Percentiles rank a stretch among this genome's conserved stretches.
Evolutionary conservation across 805 yeast species (phyloP).

Genomic region (Lipomyces yamanashiensis): DNA sequence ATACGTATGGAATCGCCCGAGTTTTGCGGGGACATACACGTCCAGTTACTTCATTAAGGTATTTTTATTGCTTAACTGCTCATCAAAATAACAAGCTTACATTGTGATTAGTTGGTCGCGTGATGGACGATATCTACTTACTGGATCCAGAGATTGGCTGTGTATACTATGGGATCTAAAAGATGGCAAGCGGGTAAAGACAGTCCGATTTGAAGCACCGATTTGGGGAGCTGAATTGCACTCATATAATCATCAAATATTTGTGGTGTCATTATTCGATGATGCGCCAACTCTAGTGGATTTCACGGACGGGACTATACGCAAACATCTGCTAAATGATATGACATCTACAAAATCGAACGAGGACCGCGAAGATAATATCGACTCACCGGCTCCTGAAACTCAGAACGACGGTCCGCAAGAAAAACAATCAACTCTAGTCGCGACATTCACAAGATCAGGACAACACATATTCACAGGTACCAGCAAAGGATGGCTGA

Average conservation of each 20-base stretch:
- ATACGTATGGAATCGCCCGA: slow-evolving; percentile 62
- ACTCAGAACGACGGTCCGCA: slow-evolving; percentile 21
- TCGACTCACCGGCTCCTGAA: slow-evolving; percentile 33
- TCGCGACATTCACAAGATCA: slow-evolving; percentile 55
- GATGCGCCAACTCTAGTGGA: slow-evolving; percentile 62
- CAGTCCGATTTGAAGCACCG: slow-evolving; percentile 65
- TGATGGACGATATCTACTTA: slow-evolving; percentile 69
- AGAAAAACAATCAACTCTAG: slow-evolving; percentile 53
- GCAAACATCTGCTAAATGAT: slow-evolving; percentile 23
- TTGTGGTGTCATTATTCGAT: slow-evolving; percentile 70
- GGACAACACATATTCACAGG: slow-evolving; percentile 71
- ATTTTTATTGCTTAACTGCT: not conserved
- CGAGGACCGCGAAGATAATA: slow-evolving; percentile 32
- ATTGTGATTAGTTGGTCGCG: slow-evolving; percentile 61
- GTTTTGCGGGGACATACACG: slow-evolving; percentile 68
- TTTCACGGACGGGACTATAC: slow-evolving; percentile 34
- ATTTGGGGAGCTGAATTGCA: slow-evolving; percentile 70
- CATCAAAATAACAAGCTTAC: not conserved
- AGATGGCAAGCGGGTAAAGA: slow-evolving; percentile 49
- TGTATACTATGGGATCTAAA: slow-evolving; percentile 79
- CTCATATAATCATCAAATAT: slow-evolving; percentile 43
- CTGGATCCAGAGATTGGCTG: slow-evolving; percentile 82
- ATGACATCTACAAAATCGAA: not conserved
- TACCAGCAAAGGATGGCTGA: slow-evolving; percentile 78
- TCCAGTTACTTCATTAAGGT: slow-evolving; percentile 63